Conservation (phyloP, 2,329 filamentous ascomycete genomes). For the Lecanicillium sp. region DNA sequence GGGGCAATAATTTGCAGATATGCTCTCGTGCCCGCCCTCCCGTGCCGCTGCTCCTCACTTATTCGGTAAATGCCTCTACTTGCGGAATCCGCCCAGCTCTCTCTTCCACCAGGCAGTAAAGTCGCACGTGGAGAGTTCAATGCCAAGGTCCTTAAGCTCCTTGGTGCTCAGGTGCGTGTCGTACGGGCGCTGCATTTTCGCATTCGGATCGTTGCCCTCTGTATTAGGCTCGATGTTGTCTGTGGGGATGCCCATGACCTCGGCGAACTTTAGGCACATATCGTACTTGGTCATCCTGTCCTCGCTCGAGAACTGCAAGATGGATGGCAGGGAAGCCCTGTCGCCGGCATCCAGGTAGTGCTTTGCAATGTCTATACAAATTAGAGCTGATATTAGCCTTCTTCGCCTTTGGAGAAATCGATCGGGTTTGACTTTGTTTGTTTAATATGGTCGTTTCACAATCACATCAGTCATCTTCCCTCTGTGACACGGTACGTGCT, state of each 20-base stretch:
- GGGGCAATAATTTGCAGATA: no score
- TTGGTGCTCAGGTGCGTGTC: slow-evolving; percentile 82
- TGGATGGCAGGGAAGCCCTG: slow-evolving; percentile 52
- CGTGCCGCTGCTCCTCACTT: neutral
- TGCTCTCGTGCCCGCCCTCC: no score
- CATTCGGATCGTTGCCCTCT: slow-evolving; percentile 65
- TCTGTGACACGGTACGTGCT: no score
- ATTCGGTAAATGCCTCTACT: slow-evolving; percentile 28
- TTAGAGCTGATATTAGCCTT: neutral
- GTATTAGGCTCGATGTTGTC: slow-evolving; percentile 63
- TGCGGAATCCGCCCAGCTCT: slow-evolving; percentile 53
- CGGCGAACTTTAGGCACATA: slow-evolving; percentile 71
- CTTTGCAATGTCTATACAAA: slow-evolving; percentile 55
- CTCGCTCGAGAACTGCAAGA: slow-evolving; percentile 83
- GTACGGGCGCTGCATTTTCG: slow-evolving; percentile 71
- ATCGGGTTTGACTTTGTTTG: neutral
- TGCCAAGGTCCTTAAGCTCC: slow-evolving; percentile 64
- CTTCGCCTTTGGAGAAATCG: neutral
- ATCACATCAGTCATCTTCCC: no score
- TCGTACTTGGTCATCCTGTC: slow-evolving; percentile 85
- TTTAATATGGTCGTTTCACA: neutral
- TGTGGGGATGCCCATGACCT: slow-evolving; percentile 70
- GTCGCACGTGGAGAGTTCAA: slow-evolving; percentile 67
- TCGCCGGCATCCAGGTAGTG: slow-evolving; percentile 55
- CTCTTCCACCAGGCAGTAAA: slow-evolving; percentile 78